Conservation (phyloP, 1,284 basidiomycete genomes). For the Vanrija sp. region DNA sequence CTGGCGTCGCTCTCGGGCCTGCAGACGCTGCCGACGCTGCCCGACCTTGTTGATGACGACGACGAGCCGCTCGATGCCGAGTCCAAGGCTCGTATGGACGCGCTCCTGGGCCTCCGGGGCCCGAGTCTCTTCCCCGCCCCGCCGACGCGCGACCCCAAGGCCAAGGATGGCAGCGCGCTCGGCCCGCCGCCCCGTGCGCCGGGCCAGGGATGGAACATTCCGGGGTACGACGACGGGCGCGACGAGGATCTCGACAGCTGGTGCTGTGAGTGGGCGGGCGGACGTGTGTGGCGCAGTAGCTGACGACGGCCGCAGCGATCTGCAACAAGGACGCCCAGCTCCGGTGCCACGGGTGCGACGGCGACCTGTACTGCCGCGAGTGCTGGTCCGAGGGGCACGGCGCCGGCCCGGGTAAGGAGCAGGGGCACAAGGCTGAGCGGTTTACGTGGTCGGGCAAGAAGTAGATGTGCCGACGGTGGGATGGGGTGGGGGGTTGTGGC, state of each 20-base stretch:
- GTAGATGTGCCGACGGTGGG: neutral
- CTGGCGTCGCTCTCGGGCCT: slow-evolving; percentile 2
- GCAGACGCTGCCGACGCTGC: slow-evolving; percentile 6
- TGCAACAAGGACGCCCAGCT: slow-evolving; percentile 43
- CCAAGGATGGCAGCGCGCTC: neutral
- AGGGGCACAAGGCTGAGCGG: slow-evolving; percentile 24
- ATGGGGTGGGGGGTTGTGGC: too few species aligned
- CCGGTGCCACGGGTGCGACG: slow-evolving; percentile 39
- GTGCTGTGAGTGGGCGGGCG: slow-evolving; percentile 40
- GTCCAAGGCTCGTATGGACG: slow-evolving; percentile 20
- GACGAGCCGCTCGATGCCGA: slow-evolving; percentile 19
- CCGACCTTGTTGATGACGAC: slow-evolving; percentile 6
- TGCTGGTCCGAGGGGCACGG: slow-evolving; percentile 43
- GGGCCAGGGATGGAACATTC: slow-evolving; percentile 30
- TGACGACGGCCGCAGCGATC: slow-evolving; percentile 32
- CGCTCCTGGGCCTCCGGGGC: slow-evolving; percentile 28
- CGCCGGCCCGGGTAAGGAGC: slow-evolving; percentile 22
- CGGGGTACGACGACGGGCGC: slow-evolving; percentile 32
- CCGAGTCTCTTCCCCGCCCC: slow-evolving; percentile 20
- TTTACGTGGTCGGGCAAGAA: slow-evolving; percentile 16
- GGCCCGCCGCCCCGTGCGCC: slow-evolving; percentile 15
- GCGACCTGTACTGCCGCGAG: slow-evolving; percentile 39
- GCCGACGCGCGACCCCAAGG: slow-evolving; percentile 6
- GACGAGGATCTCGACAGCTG: slow-evolving; percentile 44
- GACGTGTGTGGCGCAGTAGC: neutral